phyloP scores from a whole-genome alignment of 805 yeast genomes.

The Candida berthetii region DNA sequence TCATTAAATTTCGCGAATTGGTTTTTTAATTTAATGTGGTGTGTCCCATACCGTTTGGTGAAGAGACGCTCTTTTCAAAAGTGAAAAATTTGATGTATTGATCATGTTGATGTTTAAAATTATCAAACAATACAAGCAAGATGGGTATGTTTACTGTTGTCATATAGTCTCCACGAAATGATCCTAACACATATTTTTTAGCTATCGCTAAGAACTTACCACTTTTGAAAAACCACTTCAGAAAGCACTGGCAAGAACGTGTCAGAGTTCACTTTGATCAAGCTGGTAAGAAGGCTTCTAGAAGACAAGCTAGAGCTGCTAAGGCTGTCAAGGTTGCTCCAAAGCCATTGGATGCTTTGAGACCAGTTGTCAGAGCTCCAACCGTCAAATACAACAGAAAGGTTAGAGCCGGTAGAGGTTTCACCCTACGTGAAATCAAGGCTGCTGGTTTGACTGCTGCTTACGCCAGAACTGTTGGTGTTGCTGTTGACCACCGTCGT shows the following conservation, averaged over 20 bases:
- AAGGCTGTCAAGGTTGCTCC: conserved; percentile 97
- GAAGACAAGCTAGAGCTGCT: conserved; percentile 90
- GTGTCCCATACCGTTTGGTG: no score
- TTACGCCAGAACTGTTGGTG: conserved; percentile 98
- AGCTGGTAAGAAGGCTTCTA: conserved; percentile 98
- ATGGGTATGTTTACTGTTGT: background rate
- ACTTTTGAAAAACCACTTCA: conserved; percentile 98
- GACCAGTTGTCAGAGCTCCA: conserved; percentile 99
- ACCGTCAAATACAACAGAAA: conserved; percentile 99
- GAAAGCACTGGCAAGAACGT: conserved; percentile 99
- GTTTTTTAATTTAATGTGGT: no score
- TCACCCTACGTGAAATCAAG: conserved; percentile 95
- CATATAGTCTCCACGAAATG: background rate
- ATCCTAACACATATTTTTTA: conserved; percentile 34
- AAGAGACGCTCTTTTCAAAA: background rate
- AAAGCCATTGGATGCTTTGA: conserved; percentile 91
- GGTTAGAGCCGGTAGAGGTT: conserved; percentile 98
- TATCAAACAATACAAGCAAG: background rate
- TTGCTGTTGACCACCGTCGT: conserved; percentile 99
- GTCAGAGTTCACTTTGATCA: conserved; percentile 99
- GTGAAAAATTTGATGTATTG: background rate
- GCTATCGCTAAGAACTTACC: conserved; percentile 99
- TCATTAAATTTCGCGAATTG: no score
- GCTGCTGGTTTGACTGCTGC: conserved; percentile 92
- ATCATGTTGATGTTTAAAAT: background rate